A percentile compares a stretch with the other conserved stretches of the same genome.
Evolutionary conservation across 169 alveolate genomes (phyloP).

Genomic region (Sarcocystis neurona): DNA sequence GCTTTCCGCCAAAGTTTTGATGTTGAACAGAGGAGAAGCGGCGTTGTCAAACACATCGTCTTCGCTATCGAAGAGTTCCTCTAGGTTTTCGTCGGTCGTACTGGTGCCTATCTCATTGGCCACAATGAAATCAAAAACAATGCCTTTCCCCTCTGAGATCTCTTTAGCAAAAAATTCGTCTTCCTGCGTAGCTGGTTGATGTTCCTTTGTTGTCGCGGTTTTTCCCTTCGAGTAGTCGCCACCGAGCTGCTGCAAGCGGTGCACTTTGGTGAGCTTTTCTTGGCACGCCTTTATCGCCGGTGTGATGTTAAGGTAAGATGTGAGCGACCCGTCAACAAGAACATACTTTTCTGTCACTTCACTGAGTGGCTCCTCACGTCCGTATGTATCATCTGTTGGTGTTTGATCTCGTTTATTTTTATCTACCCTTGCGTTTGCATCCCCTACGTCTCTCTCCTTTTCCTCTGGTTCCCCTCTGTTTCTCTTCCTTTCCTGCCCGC

Average conservation of each 20-base stretch:
- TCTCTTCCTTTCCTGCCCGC: neutral
- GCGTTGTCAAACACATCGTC: conserved; percentile 14
- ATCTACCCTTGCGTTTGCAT: neutral
- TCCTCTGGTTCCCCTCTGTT: neutral
- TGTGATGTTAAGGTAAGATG: neutral
- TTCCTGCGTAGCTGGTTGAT: no score
- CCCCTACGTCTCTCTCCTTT: neutral
- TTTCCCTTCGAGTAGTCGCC: no score
- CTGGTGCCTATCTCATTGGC: neutral
- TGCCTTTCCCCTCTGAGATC: conserved; percentile 7
- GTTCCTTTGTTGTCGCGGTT: no score
- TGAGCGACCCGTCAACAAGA: conserved; percentile 9
- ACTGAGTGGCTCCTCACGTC: neutral
- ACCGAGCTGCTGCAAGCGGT: no score
- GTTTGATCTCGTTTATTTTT: neutral
- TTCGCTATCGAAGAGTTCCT: neutral
- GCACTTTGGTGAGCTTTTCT: neutral
- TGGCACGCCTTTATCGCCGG: conserved; percentile 8
- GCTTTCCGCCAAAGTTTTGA: neutral
- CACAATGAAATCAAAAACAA: neutral
- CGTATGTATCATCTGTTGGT: no score
- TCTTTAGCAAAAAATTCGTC: neutral
- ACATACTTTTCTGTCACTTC: no score
- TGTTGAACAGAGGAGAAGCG: neutral
- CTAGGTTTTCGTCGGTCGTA: neutral